These are phyloP conservation scores for Phytopythium oedochilum DNA, from an alignment of 352 stramenopile genomes.

Conservation along the genomic window DNA sequence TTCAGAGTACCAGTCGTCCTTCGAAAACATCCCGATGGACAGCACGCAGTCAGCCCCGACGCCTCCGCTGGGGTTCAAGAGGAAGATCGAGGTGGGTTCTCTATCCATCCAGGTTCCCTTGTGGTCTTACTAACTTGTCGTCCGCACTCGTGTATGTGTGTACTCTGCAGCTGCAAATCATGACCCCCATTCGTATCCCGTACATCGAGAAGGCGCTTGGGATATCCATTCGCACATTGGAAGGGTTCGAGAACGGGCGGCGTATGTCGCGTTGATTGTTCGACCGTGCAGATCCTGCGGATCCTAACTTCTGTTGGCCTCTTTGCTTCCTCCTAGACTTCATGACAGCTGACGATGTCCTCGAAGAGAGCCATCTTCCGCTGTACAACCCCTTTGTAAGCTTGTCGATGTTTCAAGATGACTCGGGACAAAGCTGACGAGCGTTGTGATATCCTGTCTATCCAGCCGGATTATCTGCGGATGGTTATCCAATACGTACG, in stretches of 20 bases:
- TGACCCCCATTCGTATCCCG: slow-evolving; percentile 84
- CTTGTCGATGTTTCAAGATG: background rate
- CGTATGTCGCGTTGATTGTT: no score
- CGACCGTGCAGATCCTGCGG: no score
- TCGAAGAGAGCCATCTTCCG: slow-evolving; percentile 76
- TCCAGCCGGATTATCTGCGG: slow-evolving; percentile 72
- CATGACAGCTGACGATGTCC: slow-evolving; percentile 80
- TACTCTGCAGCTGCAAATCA: slow-evolving; percentile 70
- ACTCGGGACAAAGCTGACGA: background rate
- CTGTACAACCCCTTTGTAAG: slow-evolving; percentile 82
- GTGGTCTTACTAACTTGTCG: no score
- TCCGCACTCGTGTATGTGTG: background rate
- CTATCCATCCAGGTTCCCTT: no score
- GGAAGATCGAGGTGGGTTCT: slow-evolving; percentile 71
- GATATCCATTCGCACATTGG: slow-evolving; percentile 66
- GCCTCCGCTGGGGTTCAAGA: slow-evolving; percentile 57
- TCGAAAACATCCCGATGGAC: slow-evolving; percentile 53
- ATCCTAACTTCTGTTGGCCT: background rate
- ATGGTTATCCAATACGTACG: slow-evolving; percentile 88
- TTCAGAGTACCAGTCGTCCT: slow-evolving; percentile 79
- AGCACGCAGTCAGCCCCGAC: slow-evolving; percentile 15
- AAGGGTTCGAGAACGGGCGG: slow-evolving; percentile 82
- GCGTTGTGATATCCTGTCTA: background rate
- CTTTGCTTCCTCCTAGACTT: slow-evolving; percentile 33
- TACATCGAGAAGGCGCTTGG: slow-evolving; percentile 78